Evolutionary conservation across 129 eudicot species (phyloP), one percentile per base, ranked within the genome.

Genomic region (Artemisia argyi): DNA sequence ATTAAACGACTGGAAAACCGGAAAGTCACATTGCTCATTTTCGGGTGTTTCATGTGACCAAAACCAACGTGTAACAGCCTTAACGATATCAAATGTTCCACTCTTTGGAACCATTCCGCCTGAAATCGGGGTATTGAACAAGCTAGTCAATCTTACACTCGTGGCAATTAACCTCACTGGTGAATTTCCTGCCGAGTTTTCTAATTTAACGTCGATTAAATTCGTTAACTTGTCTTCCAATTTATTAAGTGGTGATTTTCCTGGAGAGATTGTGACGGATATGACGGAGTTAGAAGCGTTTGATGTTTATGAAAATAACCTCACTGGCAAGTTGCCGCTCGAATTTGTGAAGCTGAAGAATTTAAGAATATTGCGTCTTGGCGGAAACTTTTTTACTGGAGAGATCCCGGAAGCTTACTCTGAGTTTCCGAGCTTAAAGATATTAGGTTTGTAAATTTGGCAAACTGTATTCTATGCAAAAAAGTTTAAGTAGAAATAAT

Each of bases 341-440:
- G 88, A 86, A 65, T 69, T 95, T 12, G 84, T 73, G 11, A 62
- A 12, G 19, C 35, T 86, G 60, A 72, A 69, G 56, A 76, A 73
- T 4, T 74, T 95, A 3, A 77, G 48, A 28, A 26, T 52, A 28
- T 75, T 95, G 2, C 47, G 48, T 2, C 86, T 95, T 14, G 97
- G 83, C 1, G 99, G 99, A 53, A 95, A 95, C 30, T 95, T 73
- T 53, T 95, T 95, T 74, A 51, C 26, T 57, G 99, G 99, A 2
- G 76, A 70, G 11, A 95, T 95, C 6, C 99, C 99, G 14, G 89
- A 73, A 59, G 65, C 2, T 3, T 95, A 84, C 63, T 74, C 88
- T 5, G 78, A 68, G 39, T 73, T 95, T 17, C 52, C 75, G 17
- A 68, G 54, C 16, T 55, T 95, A 48, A 75, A 65, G 62, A 66